Evolutionary conservation across 2,329 filamentous ascomycete genomes (phyloP), one percentile per base, ranked within the genome.

Genomic region (Exophiala oligosperma): DNA sequence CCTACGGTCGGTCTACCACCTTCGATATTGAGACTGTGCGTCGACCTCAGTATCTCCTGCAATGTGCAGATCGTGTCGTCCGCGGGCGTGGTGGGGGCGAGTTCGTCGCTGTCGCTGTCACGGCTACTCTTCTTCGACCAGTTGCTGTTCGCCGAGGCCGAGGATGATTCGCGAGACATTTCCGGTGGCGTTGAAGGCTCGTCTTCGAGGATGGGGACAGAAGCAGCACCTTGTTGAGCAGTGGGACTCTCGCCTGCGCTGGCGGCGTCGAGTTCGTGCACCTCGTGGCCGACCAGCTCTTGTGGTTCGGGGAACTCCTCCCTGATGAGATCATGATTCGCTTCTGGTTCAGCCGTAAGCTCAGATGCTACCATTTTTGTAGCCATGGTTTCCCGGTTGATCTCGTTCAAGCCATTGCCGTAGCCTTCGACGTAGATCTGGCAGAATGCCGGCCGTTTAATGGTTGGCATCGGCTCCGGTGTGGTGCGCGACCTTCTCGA

Each of bases 391-490:
- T 37, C 47, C 17, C n/a, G 37, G 17, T 57, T 21, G 44, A 64
- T 49, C 43, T 66, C 58, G 46, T 65, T 64, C 50, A 66, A 32
- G n/a, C 65, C 65, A 49, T 67, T 67, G n/a, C 65, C 65, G 32
- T 67, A 67, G n/a, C 64, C 65, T 37, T 61, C 56, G 12, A 66
- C 56, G 35, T 57, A 64, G 29, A 67, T 67, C 40, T 66, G 62
- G 38, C 65, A 66, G 60, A 64, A 64, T 4, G 60, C 23, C 28
- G 58, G 53, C n/a, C 59, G 53, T 51, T 60, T 63, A 17, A 17
- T 17, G 1, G 54, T 9, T 41, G 57, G 57, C 54, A 58, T 54
- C 29, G 59, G 43, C 4, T 60, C 58, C 6, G 23, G 46, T 17
- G 24, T 29, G 14, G 46, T 23, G 26, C 43, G 43, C 11, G 37